phyloP scores from a whole-genome alignment of 2,329 filamentous ascomycete genomes.

The Fusarium incarnatum region DNA sequence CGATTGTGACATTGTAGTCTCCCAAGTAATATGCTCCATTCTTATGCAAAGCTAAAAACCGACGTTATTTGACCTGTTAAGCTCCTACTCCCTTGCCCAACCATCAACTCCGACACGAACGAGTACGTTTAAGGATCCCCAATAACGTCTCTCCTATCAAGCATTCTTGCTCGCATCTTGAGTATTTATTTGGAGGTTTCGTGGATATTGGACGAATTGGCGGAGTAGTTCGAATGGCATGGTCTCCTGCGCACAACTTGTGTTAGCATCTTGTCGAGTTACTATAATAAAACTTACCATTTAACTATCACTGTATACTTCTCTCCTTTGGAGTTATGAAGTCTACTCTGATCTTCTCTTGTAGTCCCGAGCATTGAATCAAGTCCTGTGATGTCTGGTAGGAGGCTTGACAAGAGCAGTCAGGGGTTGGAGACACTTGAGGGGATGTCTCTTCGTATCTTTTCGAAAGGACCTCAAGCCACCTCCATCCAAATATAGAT shows the following conservation, averaged over 20 bases:
- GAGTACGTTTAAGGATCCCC: background rate
- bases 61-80: background rate
- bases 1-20: background rate
- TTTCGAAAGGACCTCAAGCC: background rate
- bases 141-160: fast-evolving
- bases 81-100: background rate
- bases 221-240: too few relatives aligned
- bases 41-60: background rate
- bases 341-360: background rate
- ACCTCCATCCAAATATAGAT: background rate
- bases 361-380: background rate
- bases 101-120: background rate
- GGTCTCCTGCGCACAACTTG: background rate
- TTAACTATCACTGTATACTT: background rate
- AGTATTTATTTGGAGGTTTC: background rate
- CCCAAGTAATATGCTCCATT: background rate
- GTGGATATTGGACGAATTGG: background rate
- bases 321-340: background rate
- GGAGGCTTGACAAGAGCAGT: background rate
- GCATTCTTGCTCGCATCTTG: fast-evolving
- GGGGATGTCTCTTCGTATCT: background rate
- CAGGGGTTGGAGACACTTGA: background rate
- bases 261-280: background rate
- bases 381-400: background rate
- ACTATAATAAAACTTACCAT: background rate